Evolutionary conservation across 2,329 filamentous ascomycete genomes (phyloP), one percentile per base, ranked within the genome.

Genomic region (Aspergillus novofumigatus): DNA sequence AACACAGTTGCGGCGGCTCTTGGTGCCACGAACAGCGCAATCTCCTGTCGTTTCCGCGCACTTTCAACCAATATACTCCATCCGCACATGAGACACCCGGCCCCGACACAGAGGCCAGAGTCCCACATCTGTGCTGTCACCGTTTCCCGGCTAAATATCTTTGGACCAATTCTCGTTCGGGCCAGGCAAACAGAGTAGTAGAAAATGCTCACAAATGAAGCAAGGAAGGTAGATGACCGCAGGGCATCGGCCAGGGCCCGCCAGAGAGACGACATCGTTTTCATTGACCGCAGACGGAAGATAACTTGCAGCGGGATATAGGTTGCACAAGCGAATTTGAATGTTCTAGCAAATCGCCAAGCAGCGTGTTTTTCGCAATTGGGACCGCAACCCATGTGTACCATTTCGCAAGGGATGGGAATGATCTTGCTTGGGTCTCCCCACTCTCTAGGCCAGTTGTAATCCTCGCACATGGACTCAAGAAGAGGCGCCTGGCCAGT

Each of bases 111-210:
- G 9, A 91, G 68, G 14, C 78, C 78, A 35, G 77, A 77, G 66
- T 84, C 82, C 80, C 81, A 83, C 79, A 81, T 82, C 69, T 80
- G 73, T 5, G 81, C 80, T 29, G 78, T 80, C 25, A 82, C 68
- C 1, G 71, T 72, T 58, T 84, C 80, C 20, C 69, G 77, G n/a
- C 84, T 82, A 25, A 92, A 76, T 11, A 93, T 23, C 35, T 71
- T 82, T 0, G 91, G 91, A 0, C 91, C 91, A 6, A 94, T 59
- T 29, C 89, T 82, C 1, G 87, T 92, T 48, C 91, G 84, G 5
- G 85, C 80, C 0, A 95, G 83, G 69, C 91, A 96, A 3, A 95
- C 88, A 28, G 88, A 86, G 70, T 95, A 95, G 77, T 92, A 95
- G 71, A 93, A 94, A 10, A 92, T 76, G 1, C 85, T 79, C 62